Conservation (phyloP, 352 stramenopile genomes). For the Globisporangium polare region DNA sequence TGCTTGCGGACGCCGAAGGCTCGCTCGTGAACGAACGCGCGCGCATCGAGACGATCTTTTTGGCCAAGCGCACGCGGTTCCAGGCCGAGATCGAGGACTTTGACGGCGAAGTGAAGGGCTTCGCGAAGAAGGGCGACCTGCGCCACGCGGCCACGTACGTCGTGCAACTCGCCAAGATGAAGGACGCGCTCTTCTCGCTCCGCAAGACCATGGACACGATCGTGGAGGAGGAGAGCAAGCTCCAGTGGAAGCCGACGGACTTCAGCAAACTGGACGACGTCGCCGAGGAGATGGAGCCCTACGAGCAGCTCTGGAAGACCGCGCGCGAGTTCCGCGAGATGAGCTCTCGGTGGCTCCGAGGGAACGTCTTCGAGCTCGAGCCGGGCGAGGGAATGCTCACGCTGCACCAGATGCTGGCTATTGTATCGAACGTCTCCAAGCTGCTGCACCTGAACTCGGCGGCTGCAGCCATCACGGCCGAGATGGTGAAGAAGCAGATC, state of each 20-base stretch:
- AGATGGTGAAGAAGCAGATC: conserved; percentile 80
- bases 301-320: conserved; percentile 73
- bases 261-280: conserved; percentile 77
- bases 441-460: conserved; percentile 51
- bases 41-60: conserved; percentile 67
- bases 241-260: conserved; percentile 67
- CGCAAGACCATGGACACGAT: conserved; percentile 55
- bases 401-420: conserved; percentile 54
- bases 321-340: conserved; percentile 73
- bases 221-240: conserved; percentile 51
- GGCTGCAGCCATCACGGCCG: conserved; percentile 54
- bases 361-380: conserved; percentile 67
- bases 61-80: conserved; percentile 65
- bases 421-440: conserved; percentile 51
- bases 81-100: conserved; percentile 75
- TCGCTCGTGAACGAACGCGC: conserved; percentile 53
- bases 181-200: conserved; percentile 55
- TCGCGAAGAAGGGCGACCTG: conserved; percentile 75
- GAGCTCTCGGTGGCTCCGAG: conserved; percentile 54
- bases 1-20: conserved; percentile 50
- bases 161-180: conserved; percentile 68
- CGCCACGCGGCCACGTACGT: conserved; percentile 74
- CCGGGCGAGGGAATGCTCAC: conserved; percentile 39
- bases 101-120: conserved; percentile 57
- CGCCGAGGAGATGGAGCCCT: conserved; percentile 65